Conservation (phyloP, 352 stramenopile species). For the Peronospora destructor region DNA sequence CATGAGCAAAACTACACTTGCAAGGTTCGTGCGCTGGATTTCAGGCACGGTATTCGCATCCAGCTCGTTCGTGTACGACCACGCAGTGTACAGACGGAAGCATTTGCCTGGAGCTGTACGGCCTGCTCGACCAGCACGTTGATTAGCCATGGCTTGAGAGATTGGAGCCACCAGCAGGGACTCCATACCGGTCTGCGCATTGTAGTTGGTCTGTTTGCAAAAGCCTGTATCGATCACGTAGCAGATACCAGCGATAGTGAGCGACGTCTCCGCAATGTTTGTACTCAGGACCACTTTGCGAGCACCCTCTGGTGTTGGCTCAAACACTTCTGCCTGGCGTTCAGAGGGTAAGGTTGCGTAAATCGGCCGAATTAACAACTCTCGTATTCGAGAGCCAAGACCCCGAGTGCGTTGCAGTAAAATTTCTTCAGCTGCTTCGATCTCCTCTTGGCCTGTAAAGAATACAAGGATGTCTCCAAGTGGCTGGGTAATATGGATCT, state of each 20-base stretch:
- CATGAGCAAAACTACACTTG: conserved; percentile 97
- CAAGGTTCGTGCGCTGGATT: conserved; percentile 93
- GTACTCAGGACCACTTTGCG: conserved; percentile 98
- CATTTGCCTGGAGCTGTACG: conserved; percentile 97
- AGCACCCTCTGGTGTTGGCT: conserved; percentile 91
- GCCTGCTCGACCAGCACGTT: conserved; percentile 92
- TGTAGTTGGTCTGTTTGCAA: conserved; percentile 99
- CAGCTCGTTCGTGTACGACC: conserved; percentile 98
- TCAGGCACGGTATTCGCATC: conserved; percentile 98
- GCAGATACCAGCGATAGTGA: conserved; percentile 99
- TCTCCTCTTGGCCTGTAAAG: conserved; percentile 99
- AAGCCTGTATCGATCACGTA: conserved; percentile 99
- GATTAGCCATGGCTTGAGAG: conserved; percentile 94
- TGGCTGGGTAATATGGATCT: conserved; percentile 98
- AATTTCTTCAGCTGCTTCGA: conserved; percentile 96
- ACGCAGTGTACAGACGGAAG: conserved; percentile 98
- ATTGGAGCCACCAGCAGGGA: conserved; percentile 98
- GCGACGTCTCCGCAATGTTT: conserved; percentile 99
- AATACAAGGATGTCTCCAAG: conserved; percentile 98
- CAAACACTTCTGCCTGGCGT: conserved; percentile 99
- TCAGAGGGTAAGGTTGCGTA: conserved; percentile 97
- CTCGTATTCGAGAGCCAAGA: conserved; percentile 95
- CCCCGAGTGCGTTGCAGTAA: conserved; percentile 88
- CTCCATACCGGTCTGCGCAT: conserved; percentile 97
- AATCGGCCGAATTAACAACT: conserved; percentile 98